phyloP scores from a whole-genome alignment of 768 basidiomycete genomes.

The Hericium alpestre region DNA sequence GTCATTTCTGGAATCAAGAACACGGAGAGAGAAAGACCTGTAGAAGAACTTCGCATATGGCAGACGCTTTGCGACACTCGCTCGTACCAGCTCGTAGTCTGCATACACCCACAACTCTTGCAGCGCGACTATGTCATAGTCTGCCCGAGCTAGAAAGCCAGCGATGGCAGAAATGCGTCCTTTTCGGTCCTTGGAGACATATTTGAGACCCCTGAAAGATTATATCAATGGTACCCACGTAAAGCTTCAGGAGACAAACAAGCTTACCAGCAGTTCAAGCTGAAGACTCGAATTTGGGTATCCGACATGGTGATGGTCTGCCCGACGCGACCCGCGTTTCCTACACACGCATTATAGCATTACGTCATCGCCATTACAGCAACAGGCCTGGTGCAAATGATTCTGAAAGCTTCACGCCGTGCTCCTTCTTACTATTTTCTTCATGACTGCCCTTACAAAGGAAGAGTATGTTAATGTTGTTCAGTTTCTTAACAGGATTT shows the following conservation, averaged over 20 bases:
- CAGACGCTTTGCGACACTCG: constrained; percentile 40
- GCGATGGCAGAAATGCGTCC: constrained; percentile 71
- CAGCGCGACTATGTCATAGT: constrained; percentile 71
- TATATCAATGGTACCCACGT: not conserved
- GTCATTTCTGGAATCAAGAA: not conserved
- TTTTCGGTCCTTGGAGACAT: constrained; percentile 62
- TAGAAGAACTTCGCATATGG: constrained; percentile 78
- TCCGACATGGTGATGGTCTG: constrained; percentile 21
- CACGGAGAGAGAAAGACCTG: constrained; percentile 34
- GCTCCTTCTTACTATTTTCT: not conserved
- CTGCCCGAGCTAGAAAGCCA: constrained; percentile 44
- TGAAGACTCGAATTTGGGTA: constrained; percentile 48
- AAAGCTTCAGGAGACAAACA: not conserved
- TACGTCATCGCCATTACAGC: not conserved
- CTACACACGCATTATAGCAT: not conserved
- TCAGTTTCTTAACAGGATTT: not conserved
- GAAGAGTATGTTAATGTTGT: not conserved
- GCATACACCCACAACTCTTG: constrained; percentile 85
- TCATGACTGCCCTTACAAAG: constrained; percentile 22
- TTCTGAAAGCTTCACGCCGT: not conserved
- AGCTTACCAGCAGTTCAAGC: constrained; percentile 70
- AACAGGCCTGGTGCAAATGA: no score
- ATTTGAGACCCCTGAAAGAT: constrained; percentile 70
- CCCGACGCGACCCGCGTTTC: not conserved
- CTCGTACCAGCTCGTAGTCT: constrained; percentile 63